These are phyloP conservation scores for Myriosclerotinia curreyana DNA, from an alignment of 2,329 filamentous ascomycete species.

Conservation along the genomic window DNA sequence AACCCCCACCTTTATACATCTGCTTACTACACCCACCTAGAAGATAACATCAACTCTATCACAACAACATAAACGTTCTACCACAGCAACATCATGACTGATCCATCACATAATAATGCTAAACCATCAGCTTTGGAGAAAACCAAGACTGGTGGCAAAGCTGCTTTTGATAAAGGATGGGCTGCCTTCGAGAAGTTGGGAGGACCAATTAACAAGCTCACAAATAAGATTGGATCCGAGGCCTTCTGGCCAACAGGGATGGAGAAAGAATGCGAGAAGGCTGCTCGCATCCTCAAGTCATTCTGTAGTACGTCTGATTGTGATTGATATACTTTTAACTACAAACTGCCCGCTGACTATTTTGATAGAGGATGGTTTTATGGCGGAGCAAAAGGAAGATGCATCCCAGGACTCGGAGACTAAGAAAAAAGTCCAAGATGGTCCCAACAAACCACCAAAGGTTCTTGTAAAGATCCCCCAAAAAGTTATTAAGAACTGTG, in stretches of 20 bases:
- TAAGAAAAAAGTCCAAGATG: constrained; percentile 45
- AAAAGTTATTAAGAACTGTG: constrained; percentile 79
- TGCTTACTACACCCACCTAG: not conserved
- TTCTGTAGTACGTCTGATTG: constrained; percentile 69
- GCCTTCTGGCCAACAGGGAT: constrained; percentile 83
- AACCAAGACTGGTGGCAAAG: constrained; percentile 22
- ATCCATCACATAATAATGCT: not conserved
- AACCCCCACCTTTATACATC: not conserved
- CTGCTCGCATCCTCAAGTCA: constrained; percentile 80
- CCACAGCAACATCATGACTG: not conserved
- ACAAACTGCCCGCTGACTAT: constrained; percentile 27
- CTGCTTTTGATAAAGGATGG: constrained; percentile 24
- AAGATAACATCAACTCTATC: not conserved
- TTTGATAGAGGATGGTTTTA: constrained; percentile 62
- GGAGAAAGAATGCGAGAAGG: constrained; percentile 88
- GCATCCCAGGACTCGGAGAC: constrained; percentile 15
- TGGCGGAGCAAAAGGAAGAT: constrained; percentile 36
- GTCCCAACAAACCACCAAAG: constrained; percentile 53
- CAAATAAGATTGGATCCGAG: constrained; percentile 77
- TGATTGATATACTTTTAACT: constrained; percentile 33
- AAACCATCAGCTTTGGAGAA: constrained; percentile 19
- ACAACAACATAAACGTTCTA: not conserved
- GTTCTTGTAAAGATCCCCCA: constrained; percentile 79
- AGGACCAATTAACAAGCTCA: constrained; percentile 73
- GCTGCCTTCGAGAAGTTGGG: constrained; percentile 42